Evolutionary conservation across 1,284 basidiomycete genomes (phyloP).

Genomic region (Fomes fomentarius): DNA sequence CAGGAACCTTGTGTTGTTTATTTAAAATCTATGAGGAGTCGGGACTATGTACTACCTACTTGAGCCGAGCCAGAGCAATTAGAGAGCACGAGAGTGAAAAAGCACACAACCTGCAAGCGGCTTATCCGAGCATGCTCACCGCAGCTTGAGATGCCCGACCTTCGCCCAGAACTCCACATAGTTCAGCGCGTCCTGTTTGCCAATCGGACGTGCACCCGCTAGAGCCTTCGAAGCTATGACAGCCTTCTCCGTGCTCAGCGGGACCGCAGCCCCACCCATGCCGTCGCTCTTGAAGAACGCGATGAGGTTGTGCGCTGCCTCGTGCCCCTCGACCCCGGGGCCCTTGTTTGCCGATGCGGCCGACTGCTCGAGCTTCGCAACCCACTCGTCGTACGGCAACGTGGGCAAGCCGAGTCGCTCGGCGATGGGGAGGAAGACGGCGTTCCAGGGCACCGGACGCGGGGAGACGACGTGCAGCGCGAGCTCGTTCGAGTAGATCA

Average conservation of each 20-base stretch:
- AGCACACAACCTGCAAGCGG: too few species aligned
- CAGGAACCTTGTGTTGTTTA: too few species aligned
- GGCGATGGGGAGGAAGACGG: slow-evolving; percentile 22
- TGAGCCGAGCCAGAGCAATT: too few species aligned
- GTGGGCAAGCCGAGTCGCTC: slow-evolving; percentile 23
- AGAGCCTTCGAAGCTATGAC: slow-evolving; percentile 5
- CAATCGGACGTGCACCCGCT: neutral
- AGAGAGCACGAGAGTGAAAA: too few species aligned
- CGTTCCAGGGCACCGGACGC: slow-evolving; percentile 28
- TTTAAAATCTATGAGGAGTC: too few species aligned
- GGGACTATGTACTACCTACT: too few species aligned
- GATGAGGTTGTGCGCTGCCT: slow-evolving; percentile 15
- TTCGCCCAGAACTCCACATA: slow-evolving; percentile 8
- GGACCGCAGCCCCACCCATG: slow-evolving; percentile 6
- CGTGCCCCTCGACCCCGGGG: slow-evolving; percentile 8
- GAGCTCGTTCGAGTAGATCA: slow-evolving; percentile 21
- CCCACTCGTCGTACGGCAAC: slow-evolving; percentile 31
- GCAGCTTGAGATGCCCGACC: neutral
- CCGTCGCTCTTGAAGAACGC: slow-evolving; percentile 14
- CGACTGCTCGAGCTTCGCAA: slow-evolving; percentile 14
- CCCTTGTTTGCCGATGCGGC: slow-evolving; percentile 5
- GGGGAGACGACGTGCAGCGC: slow-evolving; percentile 34
- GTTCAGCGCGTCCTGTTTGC: slow-evolving; percentile 7
- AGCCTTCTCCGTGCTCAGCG: slow-evolving; percentile 9
- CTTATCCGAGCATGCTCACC: too few species aligned